Conservation (phyloP, 106 monocot species). For the Dendrobium nobile region DNA sequence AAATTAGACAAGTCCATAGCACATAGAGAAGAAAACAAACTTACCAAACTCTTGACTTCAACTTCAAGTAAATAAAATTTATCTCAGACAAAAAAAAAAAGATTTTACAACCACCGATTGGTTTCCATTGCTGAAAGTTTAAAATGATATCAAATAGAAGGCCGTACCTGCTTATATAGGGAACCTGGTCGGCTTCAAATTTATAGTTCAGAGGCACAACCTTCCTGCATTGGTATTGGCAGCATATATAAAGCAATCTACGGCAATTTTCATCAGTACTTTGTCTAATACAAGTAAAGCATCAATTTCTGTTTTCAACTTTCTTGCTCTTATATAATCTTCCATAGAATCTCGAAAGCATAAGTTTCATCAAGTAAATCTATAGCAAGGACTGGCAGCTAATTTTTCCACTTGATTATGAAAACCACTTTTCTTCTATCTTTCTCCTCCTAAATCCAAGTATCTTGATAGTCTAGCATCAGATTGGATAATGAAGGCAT, state of each 20-base stretch:
- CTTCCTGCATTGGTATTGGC: neutral
- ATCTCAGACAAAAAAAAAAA: too few relatives aligned
- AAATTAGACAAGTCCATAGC: too few relatives aligned
- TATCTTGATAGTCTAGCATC: slow-evolving; percentile 1
- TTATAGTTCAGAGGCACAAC: neutral
- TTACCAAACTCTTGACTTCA: too few relatives aligned
- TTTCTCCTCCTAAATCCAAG: neutral
- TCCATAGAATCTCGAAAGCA: neutral
- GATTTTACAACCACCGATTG: too few relatives aligned
- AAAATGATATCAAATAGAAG: too few relatives aligned
- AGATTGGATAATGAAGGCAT: neutral
- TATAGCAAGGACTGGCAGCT: neutral
- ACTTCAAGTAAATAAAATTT: too few relatives aligned
- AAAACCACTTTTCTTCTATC: neutral
- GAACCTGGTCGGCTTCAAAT: neutral
- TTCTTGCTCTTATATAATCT: neutral
- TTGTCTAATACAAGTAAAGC: neutral
- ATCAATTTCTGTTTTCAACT: neutral
- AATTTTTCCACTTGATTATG: neutral
- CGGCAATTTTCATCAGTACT: neutral
- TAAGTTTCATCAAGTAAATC: neutral
- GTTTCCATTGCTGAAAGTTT: too few relatives aligned
- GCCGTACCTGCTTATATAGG: too few relatives aligned
- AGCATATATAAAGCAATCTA: neutral
- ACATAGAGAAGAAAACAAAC: too few relatives aligned